phyloP scores from a whole-genome alignment of 495 filamentous ascomycete genomes.

The Xylaria longipes region DNA sequence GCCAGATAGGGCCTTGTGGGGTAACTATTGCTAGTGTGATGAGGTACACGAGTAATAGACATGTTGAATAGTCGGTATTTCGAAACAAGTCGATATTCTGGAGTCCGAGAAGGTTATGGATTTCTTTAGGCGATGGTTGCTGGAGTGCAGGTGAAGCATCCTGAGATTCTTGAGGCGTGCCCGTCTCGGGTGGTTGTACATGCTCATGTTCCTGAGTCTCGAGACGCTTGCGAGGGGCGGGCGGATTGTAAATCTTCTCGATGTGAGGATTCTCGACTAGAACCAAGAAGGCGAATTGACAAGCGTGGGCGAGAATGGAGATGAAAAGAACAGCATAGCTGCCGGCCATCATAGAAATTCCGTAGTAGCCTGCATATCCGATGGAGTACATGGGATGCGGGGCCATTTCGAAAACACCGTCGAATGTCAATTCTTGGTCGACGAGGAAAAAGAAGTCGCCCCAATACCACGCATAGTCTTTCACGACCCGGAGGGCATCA shows the following conservation, averaged over 20 bases:
- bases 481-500: conserved; percentile 97
- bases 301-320: conserved; percentile 91
- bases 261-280: conserved; percentile 96
- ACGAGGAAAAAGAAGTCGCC: conserved; percentile 99
- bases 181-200: conserved; percentile 17
- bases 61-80: conserved; percentile 78
- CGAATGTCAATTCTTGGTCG: conserved; percentile 96
- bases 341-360: conserved; percentile 97
- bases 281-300: conserved; percentile 90
- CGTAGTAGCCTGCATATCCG: conserved; percentile 97
- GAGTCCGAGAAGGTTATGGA: conserved; percentile 81
- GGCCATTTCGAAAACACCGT: conserved; percentile 98
- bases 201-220: conserved; percentile 36
- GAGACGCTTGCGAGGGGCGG: conserved; percentile 69
- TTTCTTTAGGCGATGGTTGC: conserved; percentile 61
- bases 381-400: conserved; percentile 99
- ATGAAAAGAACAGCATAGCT: conserved; percentile 97
- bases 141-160: conserved; percentile 10
- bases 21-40: conserved; percentile 74
- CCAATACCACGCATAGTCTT: conserved; percentile 99
- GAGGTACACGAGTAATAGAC: conserved; percentile 77
- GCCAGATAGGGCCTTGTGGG: conserved; percentile 74
- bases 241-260: conserved; percentile 95
- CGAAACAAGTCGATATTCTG: conserved; percentile 87
- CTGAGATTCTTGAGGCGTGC: conserved; percentile 9